Percentiles rank a stretch among this genome's conserved stretches.
These are phyloP conservation scores for Penicillium sp. DNA, from an alignment of 2,329 filamentous ascomycete species.

Conservation along the genomic window DNA sequence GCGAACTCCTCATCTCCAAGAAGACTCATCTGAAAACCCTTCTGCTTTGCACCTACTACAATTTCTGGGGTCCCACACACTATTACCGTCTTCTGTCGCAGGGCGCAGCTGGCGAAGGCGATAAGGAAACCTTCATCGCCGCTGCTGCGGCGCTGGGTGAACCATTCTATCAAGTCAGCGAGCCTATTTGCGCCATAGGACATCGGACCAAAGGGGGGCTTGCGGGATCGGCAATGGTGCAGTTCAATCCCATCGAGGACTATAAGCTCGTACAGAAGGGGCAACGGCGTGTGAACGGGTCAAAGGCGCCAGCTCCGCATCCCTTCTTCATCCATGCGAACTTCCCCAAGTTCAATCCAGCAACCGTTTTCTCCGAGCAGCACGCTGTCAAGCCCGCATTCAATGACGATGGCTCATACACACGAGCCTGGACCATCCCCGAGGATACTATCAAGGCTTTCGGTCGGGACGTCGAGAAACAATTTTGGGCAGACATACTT, in stretches of 20 bases:
- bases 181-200: conserved; percentile 35
- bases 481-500: conserved; percentile 41
- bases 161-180: conserved; percentile 46
- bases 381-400: conserved; percentile 27
- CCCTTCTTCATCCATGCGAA: conserved; percentile 44
- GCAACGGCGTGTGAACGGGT: conserved; percentile 28
- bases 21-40: conserved; percentile 49
- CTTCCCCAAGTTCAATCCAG: conserved; percentile 41
- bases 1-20: conserved; percentile 53
- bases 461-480: conserved; percentile 36
- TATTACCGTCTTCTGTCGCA: conserved; percentile 49
- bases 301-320: conserved; percentile 29
- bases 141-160: conserved; percentile 44
- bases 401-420: conserved; percentile 30
- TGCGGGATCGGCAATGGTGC: conserved; percentile 41
- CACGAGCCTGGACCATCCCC: conserved; percentile 33
- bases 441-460: conserved; percentile 32
- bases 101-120: conserved; percentile 48
- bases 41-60: conserved; percentile 57
- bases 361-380: conserved; percentile 33
- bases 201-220: conserved; percentile 30
- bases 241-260: conserved; percentile 39
- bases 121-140: conserved; percentile 53
- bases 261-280: conserved; percentile 27
- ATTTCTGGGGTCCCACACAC: conserved; percentile 54